Conservation (phyloP, 1,284 basidiomycete species). For the Nidula niveotomentosa region DNA sequence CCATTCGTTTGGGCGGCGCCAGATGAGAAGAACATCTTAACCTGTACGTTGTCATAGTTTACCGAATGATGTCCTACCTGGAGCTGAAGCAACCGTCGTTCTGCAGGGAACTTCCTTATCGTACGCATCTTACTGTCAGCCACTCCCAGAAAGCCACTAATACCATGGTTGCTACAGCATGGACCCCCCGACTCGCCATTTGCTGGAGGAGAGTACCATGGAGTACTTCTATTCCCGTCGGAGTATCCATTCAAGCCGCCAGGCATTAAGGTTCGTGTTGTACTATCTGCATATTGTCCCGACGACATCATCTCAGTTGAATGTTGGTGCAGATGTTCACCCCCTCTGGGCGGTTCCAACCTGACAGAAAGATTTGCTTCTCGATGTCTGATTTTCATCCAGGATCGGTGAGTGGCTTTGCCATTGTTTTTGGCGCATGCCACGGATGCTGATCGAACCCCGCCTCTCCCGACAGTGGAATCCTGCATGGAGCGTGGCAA, state of each 20-base stretch:
- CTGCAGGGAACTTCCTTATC: slow-evolving; percentile 88
- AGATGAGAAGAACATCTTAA: slow-evolving; percentile 95
- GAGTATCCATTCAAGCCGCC: slow-evolving; percentile 96
- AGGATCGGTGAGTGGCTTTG: slow-evolving; percentile 64
- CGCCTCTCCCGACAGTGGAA: slow-evolving; percentile 64
- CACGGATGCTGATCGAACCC: too few species aligned
- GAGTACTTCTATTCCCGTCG: slow-evolving; percentile 83
- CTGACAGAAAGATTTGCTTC: slow-evolving; percentile 94
- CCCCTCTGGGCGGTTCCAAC: slow-evolving; percentile 90
- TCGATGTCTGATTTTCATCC: slow-evolving; percentile 96
- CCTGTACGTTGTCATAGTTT: slow-evolving; percentile 50
- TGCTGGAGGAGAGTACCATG: slow-evolving; percentile 93
- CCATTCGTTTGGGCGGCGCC: slow-evolving; percentile 94
- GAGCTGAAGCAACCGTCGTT: too few species aligned
- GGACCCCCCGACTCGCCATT: slow-evolving; percentile 94
- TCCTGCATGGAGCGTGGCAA: slow-evolving; percentile 91
- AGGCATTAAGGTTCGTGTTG: slow-evolving; percentile 81
- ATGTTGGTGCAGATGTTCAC: slow-evolving; percentile 74
- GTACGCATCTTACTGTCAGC: slow-evolving; percentile 42
- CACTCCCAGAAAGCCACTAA: not conserved
- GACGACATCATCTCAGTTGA: not conserved
- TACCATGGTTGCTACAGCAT: slow-evolving; percentile 46
- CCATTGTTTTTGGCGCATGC: too few species aligned
- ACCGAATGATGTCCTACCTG: too few species aligned
- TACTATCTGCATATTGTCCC: slow-evolving; percentile 1